phyloP scores from a whole-genome alignment of 2,329 filamentous ascomycete species.

The Xylaria sp. region DNA sequence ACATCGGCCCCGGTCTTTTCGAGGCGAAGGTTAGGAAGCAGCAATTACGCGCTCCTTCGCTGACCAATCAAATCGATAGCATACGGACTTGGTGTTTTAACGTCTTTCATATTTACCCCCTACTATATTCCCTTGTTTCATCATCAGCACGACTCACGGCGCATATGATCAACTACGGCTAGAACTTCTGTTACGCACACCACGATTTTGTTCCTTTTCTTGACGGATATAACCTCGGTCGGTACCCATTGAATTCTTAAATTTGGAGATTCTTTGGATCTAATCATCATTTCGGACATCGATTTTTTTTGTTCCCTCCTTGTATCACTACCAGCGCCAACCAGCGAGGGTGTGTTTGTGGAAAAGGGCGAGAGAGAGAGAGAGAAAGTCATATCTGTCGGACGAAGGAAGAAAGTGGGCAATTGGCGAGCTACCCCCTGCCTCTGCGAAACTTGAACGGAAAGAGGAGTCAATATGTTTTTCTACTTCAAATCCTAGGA shows the following conservation, averaged over 20 bases:
- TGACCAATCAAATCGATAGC: background rate
- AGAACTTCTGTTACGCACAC: constrained; percentile 36
- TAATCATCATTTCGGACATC: constrained; percentile 30
- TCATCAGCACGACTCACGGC: constrained; percentile 40
- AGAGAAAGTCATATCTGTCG: constrained; percentile 13
- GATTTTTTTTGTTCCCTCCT: constrained; percentile 14
- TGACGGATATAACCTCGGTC: constrained; percentile 22
- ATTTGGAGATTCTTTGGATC: constrained; percentile 19
- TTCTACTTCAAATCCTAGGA: background rate
- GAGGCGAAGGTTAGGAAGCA: background rate
- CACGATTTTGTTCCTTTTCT: constrained; percentile 23
- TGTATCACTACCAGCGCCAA: constrained; percentile 27
- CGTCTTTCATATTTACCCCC: constrained; percentile 23
- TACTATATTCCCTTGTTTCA: constrained; percentile 31
- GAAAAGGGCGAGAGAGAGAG: constrained; percentile 20
- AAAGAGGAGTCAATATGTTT: background rate
- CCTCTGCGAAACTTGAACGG: background rate
- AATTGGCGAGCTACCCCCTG: background rate
- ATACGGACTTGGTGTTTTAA: constrained; percentile 13
- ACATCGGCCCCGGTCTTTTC: background rate
- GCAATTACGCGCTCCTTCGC: background rate
- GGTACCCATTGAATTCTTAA: constrained; percentile 20
- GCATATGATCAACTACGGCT: constrained; percentile 39
- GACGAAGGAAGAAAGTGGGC: constrained; percentile 14
- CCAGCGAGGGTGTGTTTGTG: constrained; percentile 24